Base-by-base conservation (phyloP, 306 rosid species). In the Alnus rubra region DNA sequence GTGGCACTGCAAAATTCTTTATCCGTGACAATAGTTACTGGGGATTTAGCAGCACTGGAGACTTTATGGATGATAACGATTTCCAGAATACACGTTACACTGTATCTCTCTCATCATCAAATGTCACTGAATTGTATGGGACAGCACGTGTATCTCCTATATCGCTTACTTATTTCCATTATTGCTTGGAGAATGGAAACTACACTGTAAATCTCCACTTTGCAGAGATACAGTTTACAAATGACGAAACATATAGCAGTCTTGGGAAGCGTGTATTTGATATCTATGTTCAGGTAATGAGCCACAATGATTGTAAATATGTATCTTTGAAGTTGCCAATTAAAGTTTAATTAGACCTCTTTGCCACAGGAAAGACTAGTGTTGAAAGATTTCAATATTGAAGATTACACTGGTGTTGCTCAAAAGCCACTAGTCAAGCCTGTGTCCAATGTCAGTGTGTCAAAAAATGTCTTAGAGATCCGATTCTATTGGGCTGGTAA, bases 151-250 rank as follows among this genome's bases (percentile, higher is more conserved):
- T 18, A 71, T 42, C 90, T 82, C 97, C 97, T 65, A 80, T 85
- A 76, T 82, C 92, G 4, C 87, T 91, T 30, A 82, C 92, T 64
- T 92, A 88, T 74, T 92, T 92, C 86, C 97, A 92, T 75, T 80
- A 86, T 69, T 92, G 94, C 82, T 86, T 92, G 83, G 90, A 88
- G 67, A 85, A 92, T 79, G 94, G 97, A 75, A 75, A 83, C 86
- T 92, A 89, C 76, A 82, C 80, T 18, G 79, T 90, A 13, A 86
- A 64, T 69, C 88, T 93, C 74, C 92, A 88, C 87, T 92, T 92
- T 55, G 87, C 88, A 4, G 97, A 92, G 88, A 77, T 92, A 85
- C 84, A 79, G 79, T 92, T 88, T 72, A 85, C 92, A 30, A 84
- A 85, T 79, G 89, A 87, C 59, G 44, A 75, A 75, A 78, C 89